phyloP scores from a whole-genome alignment of 768 basidiomycete genomes.

The Phlebiopsis gigantea region DNA sequence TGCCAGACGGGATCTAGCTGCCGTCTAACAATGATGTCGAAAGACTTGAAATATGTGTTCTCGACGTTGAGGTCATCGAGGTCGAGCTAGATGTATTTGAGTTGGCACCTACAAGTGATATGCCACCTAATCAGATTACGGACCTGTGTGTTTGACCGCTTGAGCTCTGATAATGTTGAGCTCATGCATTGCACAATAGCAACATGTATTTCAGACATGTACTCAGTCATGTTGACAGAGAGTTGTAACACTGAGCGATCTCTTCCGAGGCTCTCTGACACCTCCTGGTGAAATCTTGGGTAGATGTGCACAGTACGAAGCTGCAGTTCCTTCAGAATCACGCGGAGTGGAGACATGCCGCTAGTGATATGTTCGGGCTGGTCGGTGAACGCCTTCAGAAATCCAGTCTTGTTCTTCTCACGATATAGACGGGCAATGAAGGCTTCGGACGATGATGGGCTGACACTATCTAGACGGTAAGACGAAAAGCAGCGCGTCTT shows the following conservation, averaged over 20 bases:
- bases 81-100: conserved; percentile 67
- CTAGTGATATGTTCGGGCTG: conserved; percentile 93
- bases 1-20: conserved; percentile 96
- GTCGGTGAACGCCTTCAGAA: conserved; percentile 96
- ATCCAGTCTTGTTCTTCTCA: conserved; percentile 84
- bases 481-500: background rate
- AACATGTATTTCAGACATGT: conserved; percentile 90
- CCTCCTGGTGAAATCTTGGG: conserved; percentile 88
- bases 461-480: conserved; percentile 49
- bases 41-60: conserved; percentile 90
- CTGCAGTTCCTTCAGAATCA: conserved; percentile 90
- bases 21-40: conserved; percentile 81
- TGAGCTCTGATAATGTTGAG: conserved; percentile 82
- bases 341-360: conserved; percentile 86
- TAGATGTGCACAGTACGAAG: conserved; percentile 87
- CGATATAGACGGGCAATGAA: conserved; percentile 91
- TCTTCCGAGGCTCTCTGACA: conserved; percentile 77
- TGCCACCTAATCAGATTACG: conserved; percentile 7
- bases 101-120: background rate
- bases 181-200: conserved; percentile 94
- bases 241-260: conserved; percentile 88
- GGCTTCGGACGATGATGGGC: conserved; percentile 78
- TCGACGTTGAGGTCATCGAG: conserved; percentile 90
- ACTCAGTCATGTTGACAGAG: conserved; percentile 75
- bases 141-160: conserved; percentile 76